Base-by-base conservation (phyloP, 2,329 filamentous ascomycete genomes). In the Apiospora sp. region DNA sequence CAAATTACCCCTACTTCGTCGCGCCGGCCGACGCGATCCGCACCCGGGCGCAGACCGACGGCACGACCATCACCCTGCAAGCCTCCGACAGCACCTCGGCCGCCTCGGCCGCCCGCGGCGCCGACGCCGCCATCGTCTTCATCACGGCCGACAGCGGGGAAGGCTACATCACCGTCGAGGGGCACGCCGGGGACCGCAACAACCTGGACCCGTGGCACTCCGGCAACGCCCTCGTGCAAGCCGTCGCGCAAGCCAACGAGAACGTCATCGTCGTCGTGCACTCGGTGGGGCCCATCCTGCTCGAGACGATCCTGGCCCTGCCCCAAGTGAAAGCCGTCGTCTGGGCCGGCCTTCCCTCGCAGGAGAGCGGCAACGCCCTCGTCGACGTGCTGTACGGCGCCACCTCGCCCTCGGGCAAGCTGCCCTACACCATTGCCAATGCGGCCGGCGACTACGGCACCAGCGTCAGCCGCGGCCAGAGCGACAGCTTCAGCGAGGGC, bases 261-360 rank as follows among this genome's bases (percentile, higher is more conserved):
- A 93, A 93, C 83, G 92, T 91, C 22, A 85, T 93, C 51, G 88
- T 93, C 43, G 86, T 93, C 73, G 86, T 93, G 72, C 91, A 93
- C 82, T 89, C 88, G 13, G 87, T 90, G n/a, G 90, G 90, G 2
- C 85, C 90, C 4, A 87, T 92, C 44, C 81, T 92, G 12, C 81
- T 93, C 49, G 85, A 88, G 72, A 83, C 88, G 1, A 91, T 86
- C 81, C 86, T 87, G 72, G 81, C 87, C 22, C 85, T 89, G 77
- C 83, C 85, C 8, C 91, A 91, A 78, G 85, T 92, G 34, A 90
- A 88, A 6, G 90, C 89, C n/a, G 87, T 92, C 51, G 77, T 92
- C 5, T 91, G 86, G 79, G 89, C 88, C 46, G 87, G 88, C 76
- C 82, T 91, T 30, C 89, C 89, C 0, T 90, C 90, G 10, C 87